phyloP scores from a whole-genome alignment of 495 filamentous ascomycete species.

The Penicillium alfredii region DNA sequence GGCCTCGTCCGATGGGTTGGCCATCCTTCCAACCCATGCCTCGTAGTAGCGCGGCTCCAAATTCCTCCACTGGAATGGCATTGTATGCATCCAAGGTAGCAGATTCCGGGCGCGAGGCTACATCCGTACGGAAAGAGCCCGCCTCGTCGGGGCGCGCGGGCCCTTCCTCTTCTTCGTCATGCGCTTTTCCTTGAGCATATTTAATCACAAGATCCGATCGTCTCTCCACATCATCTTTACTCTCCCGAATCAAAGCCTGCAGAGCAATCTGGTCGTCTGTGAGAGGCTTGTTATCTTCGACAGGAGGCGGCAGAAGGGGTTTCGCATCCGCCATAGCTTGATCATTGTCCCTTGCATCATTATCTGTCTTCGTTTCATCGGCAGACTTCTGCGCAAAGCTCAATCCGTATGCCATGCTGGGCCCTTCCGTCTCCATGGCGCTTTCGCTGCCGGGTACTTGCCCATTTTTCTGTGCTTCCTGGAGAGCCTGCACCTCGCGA shows the following conservation, averaged over 20 bases:
- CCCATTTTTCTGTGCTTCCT: constrained; percentile 32
- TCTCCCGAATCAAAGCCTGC: constrained; percentile 62
- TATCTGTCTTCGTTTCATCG: constrained; percentile 20
- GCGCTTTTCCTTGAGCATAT: constrained; percentile 13
- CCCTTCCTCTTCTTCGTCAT: constrained; percentile 18
- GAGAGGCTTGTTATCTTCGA: constrained; percentile 25
- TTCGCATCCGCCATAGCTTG: constrained; percentile 29
- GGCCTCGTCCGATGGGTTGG: constrained; percentile 56
- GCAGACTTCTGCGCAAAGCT: constrained; percentile 32
- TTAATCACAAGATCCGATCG: constrained; percentile 58
- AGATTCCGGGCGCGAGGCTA: constrained; percentile 65
- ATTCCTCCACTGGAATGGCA: constrained; percentile 85
- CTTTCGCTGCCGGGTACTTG: constrained; percentile 20
- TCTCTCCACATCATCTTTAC: constrained; percentile 42
- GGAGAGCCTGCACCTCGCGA: constrained; percentile 44
- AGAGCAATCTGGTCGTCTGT: constrained; percentile 76
- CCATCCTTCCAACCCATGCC: constrained; percentile 96
- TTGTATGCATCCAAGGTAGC: constrained; percentile 80
- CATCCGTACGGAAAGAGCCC: constrained; percentile 60
- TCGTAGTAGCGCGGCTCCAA: constrained; percentile 78
- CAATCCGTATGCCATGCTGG: constrained; percentile 41
- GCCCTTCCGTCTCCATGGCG: constrained; percentile 30
- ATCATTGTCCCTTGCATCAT: constrained; percentile 13
- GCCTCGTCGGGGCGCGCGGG: constrained; percentile 50
- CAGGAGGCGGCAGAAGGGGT: constrained; percentile 1